Base-by-base conservation (phyloP, 768 basidiomycete genomes). In the Phylloporus sp. region DNA sequence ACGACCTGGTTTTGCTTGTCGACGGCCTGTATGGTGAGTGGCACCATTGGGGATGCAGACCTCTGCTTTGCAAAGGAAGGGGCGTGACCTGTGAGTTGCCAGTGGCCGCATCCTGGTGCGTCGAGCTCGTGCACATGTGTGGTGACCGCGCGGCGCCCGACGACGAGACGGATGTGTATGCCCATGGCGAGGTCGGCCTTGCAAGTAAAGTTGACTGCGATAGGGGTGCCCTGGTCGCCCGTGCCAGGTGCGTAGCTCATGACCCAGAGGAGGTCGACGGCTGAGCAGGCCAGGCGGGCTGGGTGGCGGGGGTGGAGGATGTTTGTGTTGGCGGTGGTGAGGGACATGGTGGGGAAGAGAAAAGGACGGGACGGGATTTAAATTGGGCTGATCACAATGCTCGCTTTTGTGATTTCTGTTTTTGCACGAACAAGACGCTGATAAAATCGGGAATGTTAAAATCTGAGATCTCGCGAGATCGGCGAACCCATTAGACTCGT, bases 141-240 rank as follows among this genome's bases (percentile, higher is more conserved):
- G 29, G 74, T 73, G 23, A 92, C 76, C 3, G 88, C 80, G 55
- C 79, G 82, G 53, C 74, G 67, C 27, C 85, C 90, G 56, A 93
- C 75, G 59, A 91, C 81, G 56, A 93, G 80, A 46, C 91, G 82
- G 22, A 91, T 79, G 53, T 77, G 82, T 32, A 87, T 76, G 2
- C 57, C 67, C 3, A 59, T 1, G 4, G 57, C 57, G 0, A 60
- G 47, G 12, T 63, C 63, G 4, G 57, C 47, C 27, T 58, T 63
- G 49, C 68, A 69, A 6, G 76, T 67, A 49, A 80, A 79, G 10
- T 77, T 72, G 56, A 87, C 82, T 31, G 80, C 75, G 62, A 93
- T 79, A 45, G 78, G 80, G 0, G 80, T 76, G 50, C 84, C 85
- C 20, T 75, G 69, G 55, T 78, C 76, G 52, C 89, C 91, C 63